Conservation (phyloP, 345 rosid species). For the Sonneratia alba region DNA sequence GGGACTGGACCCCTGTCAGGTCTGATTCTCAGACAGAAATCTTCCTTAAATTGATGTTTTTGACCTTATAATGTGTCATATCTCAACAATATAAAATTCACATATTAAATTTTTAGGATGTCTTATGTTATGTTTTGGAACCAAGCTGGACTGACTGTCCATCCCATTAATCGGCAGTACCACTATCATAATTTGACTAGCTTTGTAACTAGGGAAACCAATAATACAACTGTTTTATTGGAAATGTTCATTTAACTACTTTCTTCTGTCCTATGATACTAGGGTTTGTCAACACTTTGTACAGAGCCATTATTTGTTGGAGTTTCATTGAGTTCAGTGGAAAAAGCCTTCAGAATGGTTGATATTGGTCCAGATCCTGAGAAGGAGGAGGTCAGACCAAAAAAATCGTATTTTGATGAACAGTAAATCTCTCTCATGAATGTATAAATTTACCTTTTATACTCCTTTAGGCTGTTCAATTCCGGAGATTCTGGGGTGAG, state of each 20-base stretch:
- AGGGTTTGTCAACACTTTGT: slow-evolving; percentile 67
- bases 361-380: slow-evolving; percentile 93
- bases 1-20: neutral
- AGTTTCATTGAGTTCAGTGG: slow-evolving; percentile 60
- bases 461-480: slow-evolving; percentile 46
- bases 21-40: neutral
- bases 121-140: neutral
- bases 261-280: slow-evolving; percentile 14
- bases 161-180: neutral
- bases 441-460: slow-evolving; percentile 3
- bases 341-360: slow-evolving; percentile 60
- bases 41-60: neutral
- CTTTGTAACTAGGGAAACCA: neutral
- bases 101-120: neutral
- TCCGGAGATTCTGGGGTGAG: slow-evolving; percentile 81
- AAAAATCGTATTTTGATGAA: neutral
- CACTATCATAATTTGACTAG: neutral
- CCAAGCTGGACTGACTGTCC: neutral
- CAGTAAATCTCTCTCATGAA: neutral
- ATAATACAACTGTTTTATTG: neutral
- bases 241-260: neutral
- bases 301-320: slow-evolving; percentile 64
- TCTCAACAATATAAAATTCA: neutral
- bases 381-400: slow-evolving; percentile 57
- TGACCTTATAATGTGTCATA: neutral